A percentile compares a stretch with the other conserved stretches of the same genome.
Conservation (phyloP, 2,329 filamentous ascomycete genomes). For the Dothidotthia symphoricarpi region DNA sequence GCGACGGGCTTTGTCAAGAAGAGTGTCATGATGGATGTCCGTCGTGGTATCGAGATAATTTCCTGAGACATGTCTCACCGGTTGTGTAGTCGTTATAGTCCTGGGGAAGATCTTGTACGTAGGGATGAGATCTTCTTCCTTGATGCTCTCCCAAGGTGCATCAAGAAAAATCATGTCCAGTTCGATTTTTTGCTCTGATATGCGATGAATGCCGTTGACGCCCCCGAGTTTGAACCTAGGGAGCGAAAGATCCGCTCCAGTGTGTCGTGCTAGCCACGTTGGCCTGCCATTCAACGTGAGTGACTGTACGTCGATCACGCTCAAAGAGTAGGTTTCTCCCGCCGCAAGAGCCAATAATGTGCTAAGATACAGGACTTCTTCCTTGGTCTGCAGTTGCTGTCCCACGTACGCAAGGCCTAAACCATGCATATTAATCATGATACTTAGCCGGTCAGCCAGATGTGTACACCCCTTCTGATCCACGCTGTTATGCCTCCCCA, state of each 20-base stretch:
- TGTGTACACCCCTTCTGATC: constrained; percentile 9
- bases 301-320: constrained; percentile 3
- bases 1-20: constrained; percentile 6
- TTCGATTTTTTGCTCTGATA: constrained; percentile 10
- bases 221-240: constrained; percentile 5
- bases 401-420: constrained; percentile 15
- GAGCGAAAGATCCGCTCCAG: constrained; percentile 2
- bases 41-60: background rate
- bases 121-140: background rate
- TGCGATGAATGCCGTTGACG: constrained; percentile 6
- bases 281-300: constrained; percentile 2
- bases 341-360: constrained; percentile 11
- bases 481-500: constrained; percentile 12
- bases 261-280: constrained; percentile 9
- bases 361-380: constrained; percentile 9
- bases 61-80: background rate
- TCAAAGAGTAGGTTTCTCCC: constrained; percentile 14
- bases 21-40: background rate
- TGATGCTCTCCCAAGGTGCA: background rate
- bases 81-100: constrained; percentile 1
- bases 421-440: constrained; percentile 16
- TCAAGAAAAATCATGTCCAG: constrained; percentile 12
- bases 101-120: constrained; percentile 3
- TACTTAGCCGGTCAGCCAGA: constrained; percentile 11
- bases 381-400: background rate